Evolutionary conservation across 2,329 filamentous ascomycete species (phyloP), one percentile per base, ranked within the genome.

Genomic region (Aspergillus floridensis): DNA sequence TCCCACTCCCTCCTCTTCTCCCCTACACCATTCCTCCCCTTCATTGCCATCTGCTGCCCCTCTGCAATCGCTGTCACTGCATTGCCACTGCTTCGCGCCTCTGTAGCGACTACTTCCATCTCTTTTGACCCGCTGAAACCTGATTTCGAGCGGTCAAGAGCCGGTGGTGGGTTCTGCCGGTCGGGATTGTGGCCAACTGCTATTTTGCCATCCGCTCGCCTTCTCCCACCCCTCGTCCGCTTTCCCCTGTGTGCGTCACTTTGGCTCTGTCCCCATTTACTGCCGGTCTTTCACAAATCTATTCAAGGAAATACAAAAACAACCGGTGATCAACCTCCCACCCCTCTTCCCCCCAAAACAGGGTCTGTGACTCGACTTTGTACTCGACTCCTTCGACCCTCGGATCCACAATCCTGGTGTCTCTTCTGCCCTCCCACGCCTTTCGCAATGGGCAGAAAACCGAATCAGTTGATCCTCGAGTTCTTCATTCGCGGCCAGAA

Each of bases 401-500:
- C 53, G 48, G 35, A 44, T 44, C 8, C 38, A 61, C 50, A 31
- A 56, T 46, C 59, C 55, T 38, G 29, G 48, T 53, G 49, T 49
- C 49, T 57, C 58, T 63, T 64, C 58, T 62, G 58, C 60, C 60
- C 55, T 59, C 61, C 56, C 57, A 48, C 50, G 56, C 49, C 46
- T 48, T 41, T 44, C 60, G 82, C 74, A 59, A 93, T 93, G 91
- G 91, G 91, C 73, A 86, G 91, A 72, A 88, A 89, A 77, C 91
- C 91, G 65, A 93, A 95, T 76, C 86, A 87, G 68, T 82, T 96
- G 67, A 93, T 96, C 74, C 84, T 91, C 75, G 87, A 93, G 77
- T 95, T 92, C 81, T 97, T 96, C 76, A 86, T 91, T 74, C 86
- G 92, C 67, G 93, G 93, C 10, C 85, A 86, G 44, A 96, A 96